Conservation (phyloP, 2,329 filamentous ascomycete species). For the Alternaria sp. region DNA sequence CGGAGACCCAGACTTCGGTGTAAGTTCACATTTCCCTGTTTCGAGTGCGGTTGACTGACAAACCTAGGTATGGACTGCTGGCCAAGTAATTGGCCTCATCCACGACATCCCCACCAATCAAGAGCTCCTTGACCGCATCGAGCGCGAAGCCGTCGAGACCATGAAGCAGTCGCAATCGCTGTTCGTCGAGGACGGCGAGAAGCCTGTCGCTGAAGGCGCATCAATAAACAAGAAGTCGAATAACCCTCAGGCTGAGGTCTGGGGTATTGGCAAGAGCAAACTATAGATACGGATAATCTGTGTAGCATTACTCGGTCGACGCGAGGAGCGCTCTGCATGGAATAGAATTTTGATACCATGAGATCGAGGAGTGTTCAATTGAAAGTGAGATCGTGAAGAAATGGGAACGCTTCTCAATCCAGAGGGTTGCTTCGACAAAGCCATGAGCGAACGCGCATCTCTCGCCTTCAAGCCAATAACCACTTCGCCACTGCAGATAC, state of each 20-base stretch:
- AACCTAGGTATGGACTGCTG: constrained; percentile 92
- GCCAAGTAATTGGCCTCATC: constrained; percentile 79
- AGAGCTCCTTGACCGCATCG: constrained; percentile 55
- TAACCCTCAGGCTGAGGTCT: constrained; percentile 51
- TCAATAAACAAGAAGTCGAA: constrained; percentile 43
- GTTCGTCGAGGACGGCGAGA: constrained; percentile 36
- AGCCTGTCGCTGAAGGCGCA: constrained; percentile 28
- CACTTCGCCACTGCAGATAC: neutral
- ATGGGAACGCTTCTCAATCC: neutral
- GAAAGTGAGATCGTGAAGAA: neutral
- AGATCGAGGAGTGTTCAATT: neutral
- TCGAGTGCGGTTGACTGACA: constrained; percentile 8
- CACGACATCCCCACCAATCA: constrained; percentile 59
- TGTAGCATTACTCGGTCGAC: neutral
- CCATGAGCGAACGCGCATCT: neutral
- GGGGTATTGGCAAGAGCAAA: constrained; percentile 54
- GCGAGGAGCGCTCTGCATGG: neutral
- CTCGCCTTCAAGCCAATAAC: neutral
- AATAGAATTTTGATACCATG: neutral
- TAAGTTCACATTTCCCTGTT: constrained; percentile 23
- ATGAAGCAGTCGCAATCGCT: constrained; percentile 49
- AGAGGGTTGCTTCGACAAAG: neutral
- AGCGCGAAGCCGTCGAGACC: constrained; percentile 53
- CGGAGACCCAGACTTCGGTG: constrained; percentile 85
- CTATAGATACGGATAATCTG: constrained; percentile 29